Conservation (phyloP, 2,329 filamentous ascomycete genomes). For the Fusarium bulbicola region DNA sequence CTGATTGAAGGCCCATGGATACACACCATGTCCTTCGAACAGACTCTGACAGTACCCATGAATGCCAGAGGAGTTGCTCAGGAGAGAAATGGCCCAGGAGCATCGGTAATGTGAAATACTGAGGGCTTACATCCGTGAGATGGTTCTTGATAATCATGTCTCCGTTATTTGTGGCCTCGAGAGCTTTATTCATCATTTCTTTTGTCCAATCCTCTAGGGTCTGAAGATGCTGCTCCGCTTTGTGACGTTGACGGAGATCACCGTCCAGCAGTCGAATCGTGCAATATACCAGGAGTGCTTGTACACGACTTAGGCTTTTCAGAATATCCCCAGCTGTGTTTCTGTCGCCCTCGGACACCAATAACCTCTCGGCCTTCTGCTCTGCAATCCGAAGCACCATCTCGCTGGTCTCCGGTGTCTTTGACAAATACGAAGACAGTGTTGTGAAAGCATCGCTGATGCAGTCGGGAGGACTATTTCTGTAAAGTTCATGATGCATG, state of each 20-base stretch:
- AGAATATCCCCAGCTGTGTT: not conserved
- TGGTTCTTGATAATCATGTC: constrained; percentile 17
- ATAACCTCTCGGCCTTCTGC: constrained; percentile 6
- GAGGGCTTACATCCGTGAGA: not conserved
- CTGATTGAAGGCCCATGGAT: constrained; percentile 26
- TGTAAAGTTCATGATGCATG: constrained; percentile 20
- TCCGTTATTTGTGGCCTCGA: not conserved
- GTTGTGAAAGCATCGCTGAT: constrained; percentile 22
- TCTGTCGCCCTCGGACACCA: not conserved
- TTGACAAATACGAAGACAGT: constrained; percentile 21
- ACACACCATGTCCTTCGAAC: constrained; percentile 44
- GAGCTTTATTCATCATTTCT: constrained; percentile 5
- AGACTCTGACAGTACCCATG: constrained; percentile 46
- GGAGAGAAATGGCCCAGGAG: constrained; percentile 2
- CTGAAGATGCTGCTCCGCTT: constrained; percentile 31
- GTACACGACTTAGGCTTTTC: constrained; percentile 29
- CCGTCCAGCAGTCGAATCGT: constrained; percentile 40
- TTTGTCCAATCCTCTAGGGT: constrained; percentile 28
- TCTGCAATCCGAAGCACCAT: constrained; percentile 20
- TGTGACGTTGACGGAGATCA: constrained; percentile 32
- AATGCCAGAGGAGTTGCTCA: constrained; percentile 38
- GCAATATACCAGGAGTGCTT: constrained; percentile 36
- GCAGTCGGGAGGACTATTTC: not conserved
- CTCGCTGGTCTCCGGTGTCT: constrained; percentile 17
- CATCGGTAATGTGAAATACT: not conserved